These are phyloP conservation scores for Puccinia brachypodii DNA, from an alignment of 1,284 basidiomycete species.

Conservation along the genomic window DNA sequence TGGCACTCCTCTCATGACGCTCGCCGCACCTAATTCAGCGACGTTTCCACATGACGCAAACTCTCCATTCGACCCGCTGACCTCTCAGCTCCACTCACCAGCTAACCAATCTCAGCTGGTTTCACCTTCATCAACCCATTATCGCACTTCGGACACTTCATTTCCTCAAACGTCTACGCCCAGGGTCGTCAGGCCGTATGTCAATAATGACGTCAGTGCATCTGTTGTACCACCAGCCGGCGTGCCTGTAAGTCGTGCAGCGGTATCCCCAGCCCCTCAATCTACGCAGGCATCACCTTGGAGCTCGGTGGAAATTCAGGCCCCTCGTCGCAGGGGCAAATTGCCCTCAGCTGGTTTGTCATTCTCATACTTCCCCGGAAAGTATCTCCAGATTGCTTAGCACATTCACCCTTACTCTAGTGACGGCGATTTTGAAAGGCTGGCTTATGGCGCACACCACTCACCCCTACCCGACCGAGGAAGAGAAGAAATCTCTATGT, in stretches of 20 bases:
- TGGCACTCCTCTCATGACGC: slow-evolving; percentile 24
- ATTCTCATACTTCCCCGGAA: neutral
- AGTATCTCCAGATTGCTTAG: neutral
- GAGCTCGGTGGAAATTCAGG: slow-evolving; percentile 23
- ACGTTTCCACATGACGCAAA: slow-evolving; percentile 12
- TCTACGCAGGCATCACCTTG: neutral
- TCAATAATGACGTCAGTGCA: neutral
- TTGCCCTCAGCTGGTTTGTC: slow-evolving; percentile 38
- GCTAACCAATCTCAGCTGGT: neutral
- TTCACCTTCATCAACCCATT: slow-evolving; percentile 1
- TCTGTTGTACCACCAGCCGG: neutral
- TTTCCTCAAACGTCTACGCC: slow-evolving; percentile 21
- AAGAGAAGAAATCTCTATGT: slow-evolving; percentile 85
- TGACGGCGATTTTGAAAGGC: slow-evolving; percentile 82
- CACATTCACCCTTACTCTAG: slow-evolving; percentile 64
- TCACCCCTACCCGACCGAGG: slow-evolving; percentile 84
- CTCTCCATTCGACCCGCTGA: neutral
- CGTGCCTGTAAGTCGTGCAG: neutral
- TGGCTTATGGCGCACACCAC: slow-evolving; percentile 84
- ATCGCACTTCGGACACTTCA: neutral
- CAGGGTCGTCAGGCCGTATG: neutral
- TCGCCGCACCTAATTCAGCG: slow-evolving; percentile 28
- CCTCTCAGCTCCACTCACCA: neutral
- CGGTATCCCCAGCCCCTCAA: neutral
- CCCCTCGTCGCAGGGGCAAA: slow-evolving; percentile 45